Evolutionary conservation across 768 basidiomycete genomes (phyloP).

Genomic region (Hygrophoropsis aurantiaca): DNA sequence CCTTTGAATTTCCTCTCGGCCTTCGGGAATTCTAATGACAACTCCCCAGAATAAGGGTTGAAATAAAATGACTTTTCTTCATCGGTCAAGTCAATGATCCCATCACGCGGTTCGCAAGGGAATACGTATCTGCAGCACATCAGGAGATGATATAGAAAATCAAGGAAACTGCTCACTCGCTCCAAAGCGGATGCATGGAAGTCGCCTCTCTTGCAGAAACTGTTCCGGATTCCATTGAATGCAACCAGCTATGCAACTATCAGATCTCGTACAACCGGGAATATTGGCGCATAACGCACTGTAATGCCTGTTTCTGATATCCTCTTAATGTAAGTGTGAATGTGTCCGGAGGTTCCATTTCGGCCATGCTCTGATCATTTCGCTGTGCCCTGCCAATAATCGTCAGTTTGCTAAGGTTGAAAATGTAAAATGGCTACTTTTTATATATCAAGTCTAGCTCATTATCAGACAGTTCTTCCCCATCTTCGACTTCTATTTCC

Average conservation of each 20-base stretch:
- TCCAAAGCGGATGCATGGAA: slow-evolving; percentile 94
- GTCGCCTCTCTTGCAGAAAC: slow-evolving; percentile 64
- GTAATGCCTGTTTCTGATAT: slow-evolving; percentile 93
- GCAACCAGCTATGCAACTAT: slow-evolving; percentile 73
- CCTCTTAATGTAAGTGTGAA: slow-evolving; percentile 76
- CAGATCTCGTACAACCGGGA: not conserved
- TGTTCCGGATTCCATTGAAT: slow-evolving; percentile 76
- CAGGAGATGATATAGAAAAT: slow-evolving; percentile 7
- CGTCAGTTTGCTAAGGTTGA: slow-evolving; percentile 3
- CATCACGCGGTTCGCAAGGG: slow-evolving; percentile 55
- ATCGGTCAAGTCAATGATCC: slow-evolving; percentile 74
- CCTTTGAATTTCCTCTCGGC: slow-evolving; percentile 76
- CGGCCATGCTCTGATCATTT: slow-evolving; percentile 71
- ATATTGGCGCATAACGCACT: slow-evolving; percentile 40
- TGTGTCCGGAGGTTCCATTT: slow-evolving; percentile 77
- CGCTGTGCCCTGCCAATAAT: slow-evolving; percentile 66
- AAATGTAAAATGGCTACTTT: slow-evolving; percentile 49
- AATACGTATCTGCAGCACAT: slow-evolving; percentile 62
- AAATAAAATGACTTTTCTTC: slow-evolving; percentile 84
- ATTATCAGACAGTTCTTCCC: slow-evolving; percentile 77
- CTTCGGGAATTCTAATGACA: slow-evolving; percentile 82
- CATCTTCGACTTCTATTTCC: slow-evolving; percentile 82
- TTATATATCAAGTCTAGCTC: slow-evolving; percentile 84
- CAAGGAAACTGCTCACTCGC: slow-evolving; percentile 56
- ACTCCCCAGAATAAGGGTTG: slow-evolving; percentile 88